These are phyloP conservation scores for Fistulinella cinereoalba DNA, from an alignment of 1,284 basidiomycete species.

Conservation along the genomic window DNA sequence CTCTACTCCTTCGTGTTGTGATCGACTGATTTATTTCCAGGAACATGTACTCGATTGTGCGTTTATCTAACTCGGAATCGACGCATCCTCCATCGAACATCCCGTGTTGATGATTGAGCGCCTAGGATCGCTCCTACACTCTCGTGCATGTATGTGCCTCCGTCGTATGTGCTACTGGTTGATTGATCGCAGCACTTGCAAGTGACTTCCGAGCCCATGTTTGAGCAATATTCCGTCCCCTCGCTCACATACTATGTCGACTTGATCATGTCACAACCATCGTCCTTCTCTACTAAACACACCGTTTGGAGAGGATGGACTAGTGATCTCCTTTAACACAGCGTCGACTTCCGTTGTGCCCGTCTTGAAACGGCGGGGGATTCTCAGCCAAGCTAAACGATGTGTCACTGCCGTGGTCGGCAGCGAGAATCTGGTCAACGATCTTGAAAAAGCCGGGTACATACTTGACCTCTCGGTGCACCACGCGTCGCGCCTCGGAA, in stretches of 20 bases:
- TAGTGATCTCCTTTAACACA: conserved; percentile 83
- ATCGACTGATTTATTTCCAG: conserved; percentile 52
- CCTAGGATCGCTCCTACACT: conserved; percentile 87
- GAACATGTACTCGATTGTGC: conserved; percentile 94
- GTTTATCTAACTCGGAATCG: conserved; percentile 84
- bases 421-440: conserved; percentile 97
- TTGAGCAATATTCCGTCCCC: conserved; percentile 91
- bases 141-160: conserved; percentile 67
- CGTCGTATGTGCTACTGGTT: neutral
- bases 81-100: conserved; percentile 77
- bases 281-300: conserved; percentile 30
- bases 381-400: conserved; percentile 85
- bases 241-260: conserved; percentile 89
- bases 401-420: too few species aligned
- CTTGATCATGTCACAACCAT: conserved; percentile 81
- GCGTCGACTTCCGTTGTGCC: conserved; percentile 87
- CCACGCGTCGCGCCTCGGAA: conserved; percentile 75
- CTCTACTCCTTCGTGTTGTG: neutral
- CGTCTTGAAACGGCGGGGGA: conserved; percentile 73
- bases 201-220: conserved; percentile 92
- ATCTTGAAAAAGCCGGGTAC: conserved; percentile 99
- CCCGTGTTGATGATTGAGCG: conserved; percentile 95
- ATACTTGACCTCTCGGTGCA: conserved; percentile 80
- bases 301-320: conserved; percentile 62
- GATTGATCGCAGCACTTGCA: neutral